phyloP scores from a whole-genome alignment of 108 stramenopile genomes.

The Nitzschia palea region DNA sequence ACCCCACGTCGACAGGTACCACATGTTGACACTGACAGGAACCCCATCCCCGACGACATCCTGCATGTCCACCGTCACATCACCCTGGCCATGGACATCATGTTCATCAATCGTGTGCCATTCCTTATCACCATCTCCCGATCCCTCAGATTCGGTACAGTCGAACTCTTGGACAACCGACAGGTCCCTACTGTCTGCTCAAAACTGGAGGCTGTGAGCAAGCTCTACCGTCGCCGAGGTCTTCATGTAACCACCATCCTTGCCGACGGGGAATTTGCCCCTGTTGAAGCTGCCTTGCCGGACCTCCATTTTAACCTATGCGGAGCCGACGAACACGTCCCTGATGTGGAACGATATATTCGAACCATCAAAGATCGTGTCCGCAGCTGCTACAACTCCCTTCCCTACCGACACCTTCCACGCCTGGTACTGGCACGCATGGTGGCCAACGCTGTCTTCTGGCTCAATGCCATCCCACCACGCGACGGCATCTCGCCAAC shows the following conservation, averaged over 20 bases:
- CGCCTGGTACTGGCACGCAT: constrained; percentile 17
- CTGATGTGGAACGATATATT: constrained; percentile 45
- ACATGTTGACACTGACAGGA: background rate
- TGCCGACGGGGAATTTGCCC: constrained; percentile 27
- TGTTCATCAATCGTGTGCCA: constrained; percentile 40
- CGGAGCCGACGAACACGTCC: constrained; percentile 41
- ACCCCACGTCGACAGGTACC: background rate
- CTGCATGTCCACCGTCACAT: background rate
- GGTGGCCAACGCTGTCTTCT: constrained; percentile 22
- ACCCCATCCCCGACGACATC: no score
- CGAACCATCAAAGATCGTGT: constrained; percentile 42
- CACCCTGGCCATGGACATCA: constrained; percentile 24
- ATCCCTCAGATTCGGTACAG: constrained; percentile 34
- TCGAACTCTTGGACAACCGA: background rate
- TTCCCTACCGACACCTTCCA: constrained; percentile 43
- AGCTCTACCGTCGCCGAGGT: constrained; percentile 32
- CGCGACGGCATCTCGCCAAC: constrained; percentile 14
- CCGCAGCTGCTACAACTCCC: constrained; percentile 11
- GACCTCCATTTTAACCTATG: constrained; percentile 12
- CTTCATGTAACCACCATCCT: constrained; percentile 18
- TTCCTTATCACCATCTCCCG: constrained; percentile 38
- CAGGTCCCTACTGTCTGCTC: background rate
- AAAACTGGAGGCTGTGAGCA: background rate
- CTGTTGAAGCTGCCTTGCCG: no score
- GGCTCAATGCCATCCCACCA: constrained; percentile 28